Base-by-base conservation (phyloP, 2,329 filamentous ascomycete genomes). In the Alternaria longipes region DNA sequence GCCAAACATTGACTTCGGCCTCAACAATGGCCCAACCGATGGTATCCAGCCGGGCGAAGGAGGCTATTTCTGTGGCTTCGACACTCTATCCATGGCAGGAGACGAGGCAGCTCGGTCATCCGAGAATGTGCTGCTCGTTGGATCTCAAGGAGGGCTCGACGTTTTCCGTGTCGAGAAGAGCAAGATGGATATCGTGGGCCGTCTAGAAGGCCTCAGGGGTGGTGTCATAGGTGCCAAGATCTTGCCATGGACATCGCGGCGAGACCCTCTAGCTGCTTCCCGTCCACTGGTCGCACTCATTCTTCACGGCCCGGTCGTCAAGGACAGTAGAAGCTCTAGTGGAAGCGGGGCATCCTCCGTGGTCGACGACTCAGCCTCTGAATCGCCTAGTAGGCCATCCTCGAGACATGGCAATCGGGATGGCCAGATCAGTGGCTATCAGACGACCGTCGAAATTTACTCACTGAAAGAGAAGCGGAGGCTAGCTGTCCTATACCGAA, bases 391-490 rank as follows among this genome's bases (percentile, higher is more conserved):
- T 57, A 69, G 78, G n/a, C 76, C 78, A 24, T 61, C 71, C 16
- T 78, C 76, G 16, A 66, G 62, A 22, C 66, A 66, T 28, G 76
- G 70, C 18, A 67, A 74, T n/a, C 64, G 68, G 3, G 62, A 70
- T 18, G 65, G 65, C 18, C 71, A 72, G 44, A 82, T 89, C 60
- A 85, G 87, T 51, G 84, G 85, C 47, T 96, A 94, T 72, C 93
- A 97, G 78, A 97, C 94, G 0, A 90, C 90, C 0, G 92, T 97
- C 6, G 93, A 97, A 69, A 83, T 98, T 0, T 97, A 94, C 78
- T 97, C 94, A 1, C 81, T 98, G 61, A 88, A 87, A 68, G 91
- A 89, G n/a, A 89, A 89, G 69, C 85, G 87, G 63, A 86, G 87
- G 56, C 80, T 97, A 56, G 86, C 89, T 26, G 90, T 91, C 0